phyloP scores from a whole-genome alignment of 176 grass and related monocot genomes.

The Hsuehochloa calcarea region DNA sequence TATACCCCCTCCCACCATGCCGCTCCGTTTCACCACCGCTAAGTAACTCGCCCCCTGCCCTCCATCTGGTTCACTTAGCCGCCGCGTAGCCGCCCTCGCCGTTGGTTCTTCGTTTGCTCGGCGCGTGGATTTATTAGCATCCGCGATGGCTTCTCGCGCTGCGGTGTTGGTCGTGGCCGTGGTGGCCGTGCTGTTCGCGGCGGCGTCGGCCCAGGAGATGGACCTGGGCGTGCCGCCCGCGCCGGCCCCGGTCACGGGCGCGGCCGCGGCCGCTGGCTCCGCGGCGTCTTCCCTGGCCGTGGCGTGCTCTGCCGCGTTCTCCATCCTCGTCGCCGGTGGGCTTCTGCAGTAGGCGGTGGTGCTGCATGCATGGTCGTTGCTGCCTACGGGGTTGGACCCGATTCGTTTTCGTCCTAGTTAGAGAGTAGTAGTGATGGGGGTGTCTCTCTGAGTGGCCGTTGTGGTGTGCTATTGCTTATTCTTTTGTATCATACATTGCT shows the following conservation, averaged over 20 bases:
- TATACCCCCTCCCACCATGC: background rate
- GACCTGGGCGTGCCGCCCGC: constrained; percentile 38
- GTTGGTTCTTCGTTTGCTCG: background rate
- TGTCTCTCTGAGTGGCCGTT: background rate
- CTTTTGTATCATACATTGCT: constrained; percentile 56
- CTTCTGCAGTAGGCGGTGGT: constrained; percentile 51
- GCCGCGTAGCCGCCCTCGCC: background rate
- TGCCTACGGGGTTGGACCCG: constrained; percentile 14
- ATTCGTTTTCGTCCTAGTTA: constrained; percentile 1
- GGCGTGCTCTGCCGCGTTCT: constrained; percentile 50
- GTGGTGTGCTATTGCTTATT: constrained; percentile 40
- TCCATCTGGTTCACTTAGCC: background rate
- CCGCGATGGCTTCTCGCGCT: constrained; percentile 53
- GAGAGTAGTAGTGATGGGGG: background rate
- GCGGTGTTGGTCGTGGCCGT: constrained; percentile 37
- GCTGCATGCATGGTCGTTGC: background rate
- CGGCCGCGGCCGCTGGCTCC: constrained; percentile 50
- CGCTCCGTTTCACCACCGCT: background rate
- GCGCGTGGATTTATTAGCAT: background rate
- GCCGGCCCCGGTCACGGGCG: constrained; percentile 48
- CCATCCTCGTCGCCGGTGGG: constrained; percentile 40
- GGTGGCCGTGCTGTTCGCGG: constrained; percentile 52
- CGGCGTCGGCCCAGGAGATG: constrained; percentile 53
- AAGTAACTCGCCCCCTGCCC: background rate
- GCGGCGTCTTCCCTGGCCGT: constrained; percentile 45